Evolutionary conservation across 306 rosid genomes (phyloP).

Genomic region (Canavalia gladiata): DNA sequence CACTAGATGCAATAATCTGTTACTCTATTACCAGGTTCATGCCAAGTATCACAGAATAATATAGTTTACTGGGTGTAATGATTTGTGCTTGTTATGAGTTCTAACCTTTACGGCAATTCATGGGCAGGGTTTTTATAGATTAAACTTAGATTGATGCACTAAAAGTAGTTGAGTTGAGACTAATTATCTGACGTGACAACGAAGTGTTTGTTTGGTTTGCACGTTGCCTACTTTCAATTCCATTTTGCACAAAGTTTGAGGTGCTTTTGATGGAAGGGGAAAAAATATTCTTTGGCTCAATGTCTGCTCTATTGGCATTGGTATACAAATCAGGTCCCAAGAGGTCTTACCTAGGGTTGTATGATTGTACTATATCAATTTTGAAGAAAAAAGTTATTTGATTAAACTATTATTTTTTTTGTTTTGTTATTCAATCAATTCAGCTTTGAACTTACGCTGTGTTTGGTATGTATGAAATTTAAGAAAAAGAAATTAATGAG

Average conservation of each 20-base stretch:
- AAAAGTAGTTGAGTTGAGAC: background rate
- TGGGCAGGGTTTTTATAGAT: background rate
- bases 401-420: no score
- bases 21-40: constrained; percentile 4
- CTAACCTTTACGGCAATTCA: background rate
- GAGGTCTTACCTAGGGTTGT: no score
- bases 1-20: constrained; percentile 28
- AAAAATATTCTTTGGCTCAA: background rate
- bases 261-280: background rate
- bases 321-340: no score
- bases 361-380: no score
- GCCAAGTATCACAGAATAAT: background rate
- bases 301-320: background rate
- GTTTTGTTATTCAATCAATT: no score
- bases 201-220: background rate
- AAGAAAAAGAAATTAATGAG: no score
- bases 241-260: background rate
- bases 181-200: no score
- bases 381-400: no score
- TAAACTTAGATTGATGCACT: background rate
- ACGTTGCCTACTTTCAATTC: background rate
- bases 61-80: background rate
- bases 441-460: no score
- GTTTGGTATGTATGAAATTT: no score
- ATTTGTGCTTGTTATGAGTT: background rate